A percentile compares a stretch with the other conserved stretches of the same genome.
Evolutionary conservation across 2,329 filamentous ascomycete genomes (phyloP).

Genomic region (Fusarium robinianum): DNA sequence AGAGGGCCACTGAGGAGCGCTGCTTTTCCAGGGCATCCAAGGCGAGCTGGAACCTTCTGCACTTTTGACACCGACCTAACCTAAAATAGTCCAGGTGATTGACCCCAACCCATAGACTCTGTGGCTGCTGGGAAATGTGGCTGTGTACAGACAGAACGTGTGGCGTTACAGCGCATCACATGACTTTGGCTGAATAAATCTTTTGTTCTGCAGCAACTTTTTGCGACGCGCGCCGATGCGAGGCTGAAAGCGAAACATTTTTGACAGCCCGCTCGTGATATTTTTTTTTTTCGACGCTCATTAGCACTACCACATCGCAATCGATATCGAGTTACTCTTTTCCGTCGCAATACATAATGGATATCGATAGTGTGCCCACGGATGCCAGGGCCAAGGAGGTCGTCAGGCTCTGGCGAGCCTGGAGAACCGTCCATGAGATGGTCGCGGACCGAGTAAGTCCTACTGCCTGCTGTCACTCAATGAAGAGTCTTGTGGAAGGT

Average conservation of each 20-base stretch:
- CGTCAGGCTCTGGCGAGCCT: conserved; percentile 86
- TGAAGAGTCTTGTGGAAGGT: conserved; percentile 7
- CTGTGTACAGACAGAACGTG: conserved; percentile 12
- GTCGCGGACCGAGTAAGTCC: conserved; percentile 77
- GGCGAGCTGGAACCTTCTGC: too few relatives aligned
- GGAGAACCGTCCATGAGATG: conserved; percentile 95
- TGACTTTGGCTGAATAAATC: conserved; percentile 26
- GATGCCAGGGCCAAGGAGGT: conserved; percentile 58
- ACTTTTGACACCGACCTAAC: too few relatives aligned
- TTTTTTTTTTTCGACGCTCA: conserved; percentile 8
- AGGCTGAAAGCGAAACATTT: conserved; percentile 39
- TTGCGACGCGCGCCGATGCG: conserved; percentile 30
- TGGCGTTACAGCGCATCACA: conserved; percentile 24
- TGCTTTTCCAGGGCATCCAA: conserved; percentile 14
- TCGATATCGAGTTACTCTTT: conserved; percentile 6
- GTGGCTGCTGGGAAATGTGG: not conserved
- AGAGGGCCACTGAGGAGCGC: not conserved
- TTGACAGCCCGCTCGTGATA: conserved; percentile 22
- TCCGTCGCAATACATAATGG: conserved; percentile 37
- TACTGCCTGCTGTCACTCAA: conserved; percentile 10
- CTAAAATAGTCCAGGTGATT: not conserved
- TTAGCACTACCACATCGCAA: conserved; percentile 8
- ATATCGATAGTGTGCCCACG: conserved; percentile 50
- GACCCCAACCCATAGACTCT: not conserved
- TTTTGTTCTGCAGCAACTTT: too few relatives aligned